Evolutionary conservation across 2,329 filamentous ascomycete genomes (phyloP), one percentile per base, ranked within the genome.

Genomic region (Colletotrichum neosansevieriae): DNA sequence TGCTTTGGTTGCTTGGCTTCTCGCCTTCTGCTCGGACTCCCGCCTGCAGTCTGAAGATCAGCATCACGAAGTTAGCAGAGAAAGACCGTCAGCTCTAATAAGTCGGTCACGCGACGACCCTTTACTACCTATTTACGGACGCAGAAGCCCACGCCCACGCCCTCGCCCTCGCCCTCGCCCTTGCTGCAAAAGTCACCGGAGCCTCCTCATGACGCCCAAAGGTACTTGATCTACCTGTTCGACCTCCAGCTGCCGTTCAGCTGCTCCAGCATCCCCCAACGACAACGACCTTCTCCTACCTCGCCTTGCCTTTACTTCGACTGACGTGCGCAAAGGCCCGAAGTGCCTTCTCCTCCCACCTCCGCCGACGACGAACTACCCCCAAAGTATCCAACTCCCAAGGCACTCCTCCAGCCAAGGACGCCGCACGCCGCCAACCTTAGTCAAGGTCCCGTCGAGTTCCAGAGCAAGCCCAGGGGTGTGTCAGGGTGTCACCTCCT

Each of bases 1-100:
- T 47, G 42, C 34, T n/a, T 59, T 53, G 12, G 40, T 53, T 29
- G 61, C 53, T 50, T 50, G 12, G 32, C 34, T 13, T 38, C 13
- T 56, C 17, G 12, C 50, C 24, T 42, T 67, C 19, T 58, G 60
- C 60, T 49, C 40, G 60, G 65, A 65, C 53, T 67, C 53, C 47
- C 47, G 58, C 17, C 36, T 64, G 34, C 59, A 47, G 40, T 42
- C 53, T 53, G 47, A 53, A 58, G 56, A 42, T 54, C 49, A 24
- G 32, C 60, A 24, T 42, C 38, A 29, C 47, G 15, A 53, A 40
- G 6, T 17, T 17, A 54, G 24, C 40, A 40, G 10, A 47, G 17
- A 29, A 11, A 32, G 9, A 32, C 47, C 38, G 29, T 12, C 42
- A 63, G 59, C 63, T n/a, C 42, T 40, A 50, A 21, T 40, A 24